Evolutionary conservation across 768 basidiomycete species (phyloP), one percentile per base, ranked within the genome.

Genomic region (Auriscalpium vulgare): DNA sequence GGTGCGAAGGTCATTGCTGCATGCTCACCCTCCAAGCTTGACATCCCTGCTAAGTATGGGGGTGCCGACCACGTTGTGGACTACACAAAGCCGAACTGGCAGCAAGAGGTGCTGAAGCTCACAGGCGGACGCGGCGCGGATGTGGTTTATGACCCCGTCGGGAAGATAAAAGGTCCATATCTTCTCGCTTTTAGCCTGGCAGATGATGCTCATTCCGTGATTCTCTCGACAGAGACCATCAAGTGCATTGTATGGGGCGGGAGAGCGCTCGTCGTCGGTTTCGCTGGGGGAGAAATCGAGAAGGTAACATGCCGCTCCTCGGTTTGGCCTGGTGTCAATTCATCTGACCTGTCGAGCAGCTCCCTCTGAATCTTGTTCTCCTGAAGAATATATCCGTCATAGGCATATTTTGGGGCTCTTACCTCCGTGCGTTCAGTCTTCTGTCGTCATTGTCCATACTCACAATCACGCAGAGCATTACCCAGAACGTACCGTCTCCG

Each of bases 211-310:
- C 19, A 56, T 54, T 52, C 60, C 57, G 64, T 64, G 64, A 37
- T 9, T 51, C n/a, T 47, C 23, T 29, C 2, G 29, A 7, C 29
- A 90, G 93, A 91, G 67, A 87, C 80, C 48, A 67, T 97, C 55
- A 98, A 95, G 67, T 95, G 93, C 67, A 90, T 94, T 55, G 89
- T 88, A 0, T 97, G 95, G 85, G 94, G 95, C 68, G 93, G 95
- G 1, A 81, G 95, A 13, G 85, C 88, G 1, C 64, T 99, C 10
- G 88, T 98, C n/a, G 85, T 99, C 51, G 97, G 95, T 7, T 98
- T 95, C 69, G 91, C 88, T 4, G 88, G 79, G 8, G 91, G 91
- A 4, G 70, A 76, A 11, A 91, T 95, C 54, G 91, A 94, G 69
- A 90, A 91, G 76, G 87, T 88, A 50, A 66, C 54, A 23, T 44